Base-by-base conservation (phyloP, 2,329 filamentous ascomycete genomes). In the Xylaria sp. region DNA sequence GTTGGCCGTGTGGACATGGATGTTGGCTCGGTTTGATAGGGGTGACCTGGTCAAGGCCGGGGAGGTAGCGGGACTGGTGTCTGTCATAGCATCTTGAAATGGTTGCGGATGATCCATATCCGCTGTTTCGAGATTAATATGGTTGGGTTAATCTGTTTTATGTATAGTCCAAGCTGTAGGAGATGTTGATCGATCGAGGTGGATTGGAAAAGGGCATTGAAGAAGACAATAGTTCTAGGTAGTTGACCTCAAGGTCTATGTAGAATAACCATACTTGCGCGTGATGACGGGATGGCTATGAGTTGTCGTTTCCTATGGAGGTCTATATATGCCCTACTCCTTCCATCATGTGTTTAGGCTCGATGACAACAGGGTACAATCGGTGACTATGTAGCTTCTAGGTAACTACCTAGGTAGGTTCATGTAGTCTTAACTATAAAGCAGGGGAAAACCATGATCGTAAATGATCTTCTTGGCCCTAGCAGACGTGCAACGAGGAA, bases 21-120 rank as follows among this genome's bases (percentile, higher is more conserved):
- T 51, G 70, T 77, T 76, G 53, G 75, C 73, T 63, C 61, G 69
- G 68, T 78, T 77, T 12, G 73, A 73, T 37, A 78, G 69, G 10
- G 76, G 75, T 12, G 71, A 71, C 48, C 75, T 69, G 27, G 65
- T 53, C 42, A 35, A 62, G 21, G 63, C 58, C 42, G 58, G 37
- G 16, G 50, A 47, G 37, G 55, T 21, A 12, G 35, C 23, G 18
- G 32, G 27, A 40, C 13, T 44, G 40, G 40, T 62, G 55, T 72
- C 63, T 48, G 47, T 60, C 47, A 40, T 69, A 37, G 40, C 60
- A 58, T 62, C 32, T 53, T 68, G 59, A 58, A 21, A 40, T 50
- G 50, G 3, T 21, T 66, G 67, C 60, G 51, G 37, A 69, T 69
- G 66, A 68, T 69, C 29, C 50, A 65, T 70, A 66, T 69, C 59